Conservation (phyloP, 176 grass and related monocot species). For the Oryza punctata region DNA sequence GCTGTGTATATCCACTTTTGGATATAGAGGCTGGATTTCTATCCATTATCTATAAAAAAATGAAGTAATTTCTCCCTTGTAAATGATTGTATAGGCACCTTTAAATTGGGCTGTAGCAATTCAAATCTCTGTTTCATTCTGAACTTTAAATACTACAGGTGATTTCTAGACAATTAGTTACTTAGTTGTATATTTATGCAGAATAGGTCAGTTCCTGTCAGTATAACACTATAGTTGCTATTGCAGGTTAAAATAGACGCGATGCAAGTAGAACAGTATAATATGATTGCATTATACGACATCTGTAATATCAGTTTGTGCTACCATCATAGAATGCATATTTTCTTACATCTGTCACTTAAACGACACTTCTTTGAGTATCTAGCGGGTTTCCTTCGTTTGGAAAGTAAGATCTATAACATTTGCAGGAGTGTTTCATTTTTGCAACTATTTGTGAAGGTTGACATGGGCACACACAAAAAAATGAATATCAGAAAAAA, state of each 20-base stretch:
- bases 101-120: neutral
- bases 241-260: neutral
- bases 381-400: neutral
- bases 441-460: neutral
- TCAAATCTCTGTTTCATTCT: slow-evolving; percentile 2
- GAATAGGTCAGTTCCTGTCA: neutral
- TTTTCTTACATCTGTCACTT: neutral
- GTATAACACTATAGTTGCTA: neutral
- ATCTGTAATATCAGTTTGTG: neutral
- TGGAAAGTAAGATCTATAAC: neutral
- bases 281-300: neutral
- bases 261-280: slow-evolving; percentile 15
- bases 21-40: too few species aligned
- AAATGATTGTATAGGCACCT: neutral
- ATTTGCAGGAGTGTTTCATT: slow-evolving; percentile 14
- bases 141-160: slow-evolving; percentile 11
- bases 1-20: too few species aligned
- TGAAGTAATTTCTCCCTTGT: slow-evolving; percentile 3
- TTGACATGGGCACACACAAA: neutral
- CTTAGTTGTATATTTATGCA: slow-evolving; percentile 16
- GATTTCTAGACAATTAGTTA: neutral
- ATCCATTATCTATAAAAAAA: too few species aligned
- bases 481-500: neutral
- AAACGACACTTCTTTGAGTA: neutral
- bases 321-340: neutral